These are phyloP conservation scores for Macroventuria anomochaeta DNA, from an alignment of 2,329 filamentous ascomycete species.

Conservation along the genomic window DNA sequence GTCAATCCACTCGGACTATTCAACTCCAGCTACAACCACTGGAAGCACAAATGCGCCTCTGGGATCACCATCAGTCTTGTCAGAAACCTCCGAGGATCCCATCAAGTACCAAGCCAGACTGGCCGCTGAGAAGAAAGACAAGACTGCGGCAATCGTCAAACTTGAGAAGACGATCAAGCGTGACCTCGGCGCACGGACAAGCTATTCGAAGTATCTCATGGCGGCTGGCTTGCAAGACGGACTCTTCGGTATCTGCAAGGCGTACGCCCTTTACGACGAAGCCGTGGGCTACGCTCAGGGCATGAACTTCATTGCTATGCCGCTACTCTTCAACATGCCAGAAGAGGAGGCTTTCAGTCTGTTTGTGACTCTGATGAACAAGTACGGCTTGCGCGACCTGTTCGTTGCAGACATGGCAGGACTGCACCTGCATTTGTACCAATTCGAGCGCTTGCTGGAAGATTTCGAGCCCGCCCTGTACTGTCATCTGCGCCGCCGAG, in stretches of 20 bases:
- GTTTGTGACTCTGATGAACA: constrained; percentile 93
- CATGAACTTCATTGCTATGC: constrained; percentile 99
- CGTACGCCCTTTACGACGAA: constrained; percentile 94
- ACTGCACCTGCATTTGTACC: constrained; percentile 88
- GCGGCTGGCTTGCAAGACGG: constrained; percentile 91
- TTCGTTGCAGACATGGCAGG: constrained; percentile 97
- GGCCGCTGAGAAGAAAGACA: constrained; percentile 74
- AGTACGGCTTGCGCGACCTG: constrained; percentile 89
- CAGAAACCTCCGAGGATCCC: constrained; percentile 63
- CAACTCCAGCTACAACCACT: constrained; percentile 64
- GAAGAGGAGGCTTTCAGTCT: constrained; percentile 97
- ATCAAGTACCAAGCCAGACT: constrained; percentile 69
- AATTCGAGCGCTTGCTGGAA: constrained; percentile 92
- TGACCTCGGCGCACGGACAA: constrained; percentile 89
- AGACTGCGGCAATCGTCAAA: constrained; percentile 74
- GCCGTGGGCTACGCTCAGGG: constrained; percentile 95
- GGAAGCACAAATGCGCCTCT: constrained; percentile 45
- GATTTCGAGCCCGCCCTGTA: constrained; percentile 93
- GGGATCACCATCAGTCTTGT: constrained; percentile 63
- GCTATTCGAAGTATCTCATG: constrained; percentile 94
- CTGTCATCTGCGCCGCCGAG: constrained; percentile 86
- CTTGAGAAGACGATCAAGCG: constrained; percentile 91
- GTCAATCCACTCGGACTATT: constrained; percentile 80
- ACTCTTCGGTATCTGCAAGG: constrained; percentile 94
- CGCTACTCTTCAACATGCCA: constrained; percentile 95